Evolutionary conservation across 352 stramenopile genomes (phyloP).

Genomic region (Peronospora belbahrii): DNA sequence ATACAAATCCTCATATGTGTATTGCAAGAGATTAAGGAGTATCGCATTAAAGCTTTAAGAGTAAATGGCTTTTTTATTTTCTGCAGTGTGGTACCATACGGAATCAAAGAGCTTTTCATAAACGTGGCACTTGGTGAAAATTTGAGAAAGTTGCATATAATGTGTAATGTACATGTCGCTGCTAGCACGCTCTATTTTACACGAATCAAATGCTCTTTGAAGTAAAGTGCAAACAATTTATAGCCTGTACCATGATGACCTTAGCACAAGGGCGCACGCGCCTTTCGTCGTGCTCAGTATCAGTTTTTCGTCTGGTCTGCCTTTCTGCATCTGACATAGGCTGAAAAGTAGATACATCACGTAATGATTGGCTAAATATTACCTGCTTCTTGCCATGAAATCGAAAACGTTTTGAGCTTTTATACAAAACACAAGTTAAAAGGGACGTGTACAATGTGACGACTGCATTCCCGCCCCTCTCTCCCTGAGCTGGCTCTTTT

Average conservation of each 20-base stretch:
- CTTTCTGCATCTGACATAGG: constrained; percentile 2
- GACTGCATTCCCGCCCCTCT: constrained; percentile 2
- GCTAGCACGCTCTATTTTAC: not conserved
- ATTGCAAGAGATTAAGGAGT: too few relatives aligned
- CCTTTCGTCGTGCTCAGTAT: not conserved
- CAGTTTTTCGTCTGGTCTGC: constrained; percentile 5
- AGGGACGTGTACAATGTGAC: constrained; percentile 1
- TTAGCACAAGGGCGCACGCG: not conserved
- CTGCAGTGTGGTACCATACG: too few relatives aligned
- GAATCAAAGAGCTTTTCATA: too few relatives aligned
- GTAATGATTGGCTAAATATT: constrained; percentile 4
- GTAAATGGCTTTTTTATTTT: too few relatives aligned
- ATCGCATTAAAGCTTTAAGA: too few relatives aligned
- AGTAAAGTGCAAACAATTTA: too few relatives aligned
- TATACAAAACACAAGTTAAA: constrained; percentile 19
- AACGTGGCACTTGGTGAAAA: constrained; percentile 5
- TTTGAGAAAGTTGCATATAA: not conserved
- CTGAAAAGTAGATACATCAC: not conserved
- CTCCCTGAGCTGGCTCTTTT: constrained; percentile 16
- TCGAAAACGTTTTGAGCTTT: constrained; percentile 11
- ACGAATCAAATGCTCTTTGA: too few relatives aligned
- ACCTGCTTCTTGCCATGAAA: constrained; percentile 7
- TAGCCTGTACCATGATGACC: too few relatives aligned
- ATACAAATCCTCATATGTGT: too few relatives aligned
- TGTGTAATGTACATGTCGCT: constrained; percentile 2